These are phyloP conservation scores for Byssothecium circinans DNA, from an alignment of 2,329 filamentous ascomycete genomes.

Conservation along the genomic window DNA sequence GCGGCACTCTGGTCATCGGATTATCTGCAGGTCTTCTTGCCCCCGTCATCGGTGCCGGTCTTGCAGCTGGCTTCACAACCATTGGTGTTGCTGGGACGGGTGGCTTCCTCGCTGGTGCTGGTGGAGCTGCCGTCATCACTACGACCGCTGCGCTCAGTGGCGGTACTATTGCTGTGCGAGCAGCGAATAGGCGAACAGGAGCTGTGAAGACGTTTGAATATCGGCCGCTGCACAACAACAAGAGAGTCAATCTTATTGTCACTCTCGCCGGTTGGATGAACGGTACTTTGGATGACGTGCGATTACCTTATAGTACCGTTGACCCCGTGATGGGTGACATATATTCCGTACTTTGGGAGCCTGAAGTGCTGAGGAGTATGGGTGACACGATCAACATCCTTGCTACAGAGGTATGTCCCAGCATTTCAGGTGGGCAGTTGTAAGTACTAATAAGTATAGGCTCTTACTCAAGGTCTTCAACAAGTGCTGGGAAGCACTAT, in stretches of 20 bases:
- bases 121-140: slow-evolving; percentile 91
- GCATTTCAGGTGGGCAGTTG: not conserved
- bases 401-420: slow-evolving; percentile 77
- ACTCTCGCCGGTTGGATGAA: slow-evolving; percentile 98
- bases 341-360: slow-evolving; percentile 96
- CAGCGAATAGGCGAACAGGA: slow-evolving; percentile 84
- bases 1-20: slow-evolving; percentile 91
- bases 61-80: slow-evolving; percentile 92
- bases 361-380: slow-evolving; percentile 96
- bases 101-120: slow-evolving; percentile 86
- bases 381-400: slow-evolving; percentile 98
- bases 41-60: slow-evolving; percentile 88
- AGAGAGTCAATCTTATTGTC: slow-evolving; percentile 91
- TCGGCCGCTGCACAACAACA: slow-evolving; percentile 94
- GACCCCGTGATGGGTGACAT: slow-evolving; percentile 98
- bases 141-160: slow-evolving; percentile 85
- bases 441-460: slow-evolving; percentile 54
- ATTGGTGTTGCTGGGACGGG: slow-evolving; percentile 89
- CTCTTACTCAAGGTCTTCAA: slow-evolving; percentile 92
- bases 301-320: slow-evolving; percentile 91
- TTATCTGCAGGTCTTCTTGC: slow-evolving; percentile 89
- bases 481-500: slow-evolving; percentile 92
- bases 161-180: slow-evolving; percentile 80
- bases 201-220: slow-evolving; percentile 97
- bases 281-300: slow-evolving; percentile 94